These are phyloP conservation scores for Colletotrichum musae DNA, from an alignment of 2,329 filamentous ascomycete genomes.

Conservation along the genomic window DNA sequence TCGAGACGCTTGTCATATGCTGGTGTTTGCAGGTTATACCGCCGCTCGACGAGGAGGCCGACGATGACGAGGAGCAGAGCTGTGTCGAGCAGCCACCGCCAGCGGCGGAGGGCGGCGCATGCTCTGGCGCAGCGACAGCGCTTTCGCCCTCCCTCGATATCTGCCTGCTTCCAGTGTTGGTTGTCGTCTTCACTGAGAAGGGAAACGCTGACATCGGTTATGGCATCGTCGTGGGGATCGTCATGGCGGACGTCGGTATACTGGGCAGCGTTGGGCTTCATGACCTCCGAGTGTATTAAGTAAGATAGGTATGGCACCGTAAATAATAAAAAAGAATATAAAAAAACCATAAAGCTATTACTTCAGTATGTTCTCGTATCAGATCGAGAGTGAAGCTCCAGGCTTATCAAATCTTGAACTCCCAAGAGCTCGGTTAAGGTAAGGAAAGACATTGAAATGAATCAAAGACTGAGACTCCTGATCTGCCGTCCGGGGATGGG, in stretches of 20 bases:
- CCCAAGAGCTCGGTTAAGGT: neutral
- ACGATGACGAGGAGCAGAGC: constrained; percentile 53
- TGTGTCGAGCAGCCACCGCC: constrained; percentile 51
- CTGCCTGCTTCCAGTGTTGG: constrained; percentile 24
- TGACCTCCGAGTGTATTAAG: neutral
- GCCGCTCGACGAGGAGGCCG: constrained; percentile 52
- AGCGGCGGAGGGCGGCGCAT: constrained; percentile 15
- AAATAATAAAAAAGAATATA: no score
- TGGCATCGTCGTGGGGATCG: constrained; percentile 20
- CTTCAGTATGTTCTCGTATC: neutral
- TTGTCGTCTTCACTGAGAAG: constrained; percentile 31
- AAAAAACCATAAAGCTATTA: neutral
- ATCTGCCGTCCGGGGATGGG: neutral
- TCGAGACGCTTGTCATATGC: constrained; percentile 47
- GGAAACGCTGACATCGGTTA: constrained; percentile 35
- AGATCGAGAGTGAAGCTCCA: neutral
- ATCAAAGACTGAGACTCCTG: neutral
- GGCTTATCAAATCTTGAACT: neutral
- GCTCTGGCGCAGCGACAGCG: constrained; percentile 7
- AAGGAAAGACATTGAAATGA: neutral
- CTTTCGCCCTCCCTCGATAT: constrained; percentile 17
- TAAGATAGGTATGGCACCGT: no score
- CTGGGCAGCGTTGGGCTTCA: constrained; percentile 6
- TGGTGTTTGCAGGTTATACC: constrained; percentile 30
- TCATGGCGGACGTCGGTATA: constrained; percentile 28